These are phyloP conservation scores for Astrephomene gubernaculifera DNA, from an alignment of 139 green algal species.

Conservation along the genomic window DNA sequence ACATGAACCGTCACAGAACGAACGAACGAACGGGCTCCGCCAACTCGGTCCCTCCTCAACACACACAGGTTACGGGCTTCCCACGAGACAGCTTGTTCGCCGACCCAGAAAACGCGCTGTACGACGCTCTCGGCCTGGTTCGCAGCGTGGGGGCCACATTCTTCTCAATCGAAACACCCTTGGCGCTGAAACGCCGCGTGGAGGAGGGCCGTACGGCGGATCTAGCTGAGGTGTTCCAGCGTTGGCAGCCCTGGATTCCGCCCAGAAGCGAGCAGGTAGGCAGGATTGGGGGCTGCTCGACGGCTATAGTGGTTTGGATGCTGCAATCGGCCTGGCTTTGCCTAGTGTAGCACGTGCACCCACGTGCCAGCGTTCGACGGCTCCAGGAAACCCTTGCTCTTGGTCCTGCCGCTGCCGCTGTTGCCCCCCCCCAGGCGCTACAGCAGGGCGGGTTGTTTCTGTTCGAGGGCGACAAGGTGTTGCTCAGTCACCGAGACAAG, in stretches of 20 bases:
- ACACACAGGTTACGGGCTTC: slow-evolving; percentile 72
- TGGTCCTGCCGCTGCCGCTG: too few species aligned
- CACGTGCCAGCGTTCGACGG: too few species aligned
- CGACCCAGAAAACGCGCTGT: slow-evolving; percentile 81
- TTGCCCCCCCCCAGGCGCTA: too few species aligned
- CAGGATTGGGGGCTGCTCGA: background rate
- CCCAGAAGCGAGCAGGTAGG: slow-evolving; percentile 71
- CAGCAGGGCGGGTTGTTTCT: slow-evolving; percentile 82
- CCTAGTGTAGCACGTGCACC: too few species aligned
- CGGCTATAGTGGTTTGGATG: too few species aligned
- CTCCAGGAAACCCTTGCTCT: too few species aligned
- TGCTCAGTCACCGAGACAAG: slow-evolving; percentile 76
- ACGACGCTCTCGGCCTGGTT: slow-evolving; percentile 79
- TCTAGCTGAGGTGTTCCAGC: slow-evolving; percentile 66
- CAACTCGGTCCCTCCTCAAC: background rate
- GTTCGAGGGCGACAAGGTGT: slow-evolving; percentile 73
- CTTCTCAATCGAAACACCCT: slow-evolving; percentile 63
- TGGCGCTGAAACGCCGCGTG: slow-evolving; percentile 69
- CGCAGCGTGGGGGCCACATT: slow-evolving; percentile 60
- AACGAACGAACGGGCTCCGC: too few species aligned
- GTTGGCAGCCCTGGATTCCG: slow-evolving; percentile 83
- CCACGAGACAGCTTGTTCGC: slow-evolving; percentile 79
- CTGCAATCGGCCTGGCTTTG: too few species aligned
- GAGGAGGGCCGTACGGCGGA: slow-evolving; percentile 59
- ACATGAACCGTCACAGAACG: too few species aligned